Evolutionary conservation across 169 alveolate genomes (phyloP), one percentile per base, ranked within the genome.

Genomic region (Miamiensis avidus): DNA sequence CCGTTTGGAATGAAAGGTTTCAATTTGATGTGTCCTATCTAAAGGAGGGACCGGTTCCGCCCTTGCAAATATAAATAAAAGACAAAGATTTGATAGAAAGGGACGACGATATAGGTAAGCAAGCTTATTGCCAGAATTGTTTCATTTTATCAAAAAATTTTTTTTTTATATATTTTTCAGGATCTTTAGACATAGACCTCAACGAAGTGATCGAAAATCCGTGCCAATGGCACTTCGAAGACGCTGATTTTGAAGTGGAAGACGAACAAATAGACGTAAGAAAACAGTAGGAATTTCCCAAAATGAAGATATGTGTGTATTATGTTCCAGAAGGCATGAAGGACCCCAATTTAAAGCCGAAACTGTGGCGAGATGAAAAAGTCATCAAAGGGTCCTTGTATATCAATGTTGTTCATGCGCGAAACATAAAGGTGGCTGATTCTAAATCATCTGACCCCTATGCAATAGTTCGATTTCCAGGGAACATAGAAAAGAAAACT

Each of bases 321-420:
- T 85, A 76, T 76, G 89, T 85, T 69, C 89, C 89, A 29, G 74
- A 85, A 74, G 89, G 89, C 0, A 33, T 85, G 64, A 79, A 69
- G 30, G 89, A 85, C 72, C 89, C 89, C 15, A 85, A 85, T 74
- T 76, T 79, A 34, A 85, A 85, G 49, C 86, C 89, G 11, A 75
- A 49, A 74, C 86, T 78, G 73, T 78, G 79, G 20, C 64, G 82
- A 25, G 89, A 85, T 73, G 86, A 82, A 29, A 85, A 85, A 34
- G 34, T 64, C 0, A 78, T 78, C 26, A 31, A 75, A n/a, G 89
- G 89, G 1, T 29, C 25, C 29, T 31, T 85, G 16, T 29, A 69
- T 25, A 74, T 85, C 0, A 85, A 74, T 29, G 75, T 85, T 1
- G 83, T 85, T 29, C 89, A 85, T 74, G 86, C 86, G 0, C 73